Percentiles rank a stretch among this genome's conserved stretches.
These are phyloP conservation scores for Colletotrichum australisinense DNA, from an alignment of 2,329 filamentous ascomycete genomes.

Conservation along the genomic window DNA sequence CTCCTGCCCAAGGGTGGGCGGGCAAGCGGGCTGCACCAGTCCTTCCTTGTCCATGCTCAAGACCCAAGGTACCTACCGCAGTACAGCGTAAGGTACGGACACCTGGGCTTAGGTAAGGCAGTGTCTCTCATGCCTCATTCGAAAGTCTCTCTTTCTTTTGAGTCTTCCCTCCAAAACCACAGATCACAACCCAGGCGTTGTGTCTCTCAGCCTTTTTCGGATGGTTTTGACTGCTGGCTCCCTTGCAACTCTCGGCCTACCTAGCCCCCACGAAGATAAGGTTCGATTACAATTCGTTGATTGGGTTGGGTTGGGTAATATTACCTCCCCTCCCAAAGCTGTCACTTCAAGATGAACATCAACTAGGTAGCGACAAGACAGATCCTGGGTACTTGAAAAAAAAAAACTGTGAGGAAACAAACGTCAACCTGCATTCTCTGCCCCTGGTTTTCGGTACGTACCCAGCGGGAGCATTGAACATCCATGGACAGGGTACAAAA, in stretches of 20 bases:
- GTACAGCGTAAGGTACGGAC: too few species aligned
- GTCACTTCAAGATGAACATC: background rate
- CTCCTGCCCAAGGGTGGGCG: conserved; percentile 22
- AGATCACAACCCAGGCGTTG: background rate
- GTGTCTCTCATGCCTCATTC: background rate
- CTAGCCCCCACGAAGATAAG: background rate
- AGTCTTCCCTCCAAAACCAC: background rate
- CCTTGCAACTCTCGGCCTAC: background rate
- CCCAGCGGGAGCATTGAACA: background rate
- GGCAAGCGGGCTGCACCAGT: conserved; percentile 30
- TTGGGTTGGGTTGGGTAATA: conserved; percentile 1
- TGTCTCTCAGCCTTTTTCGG: background rate
- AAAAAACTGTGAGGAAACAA: conserved; percentile 25
- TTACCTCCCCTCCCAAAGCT: background rate
- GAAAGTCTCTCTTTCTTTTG: background rate
- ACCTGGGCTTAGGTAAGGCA: background rate
- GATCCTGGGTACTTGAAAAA: background rate
- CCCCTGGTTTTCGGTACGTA: background rate
- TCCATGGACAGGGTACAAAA: background rate
- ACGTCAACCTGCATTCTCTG: conserved; percentile 10
- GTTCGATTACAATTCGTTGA: background rate
- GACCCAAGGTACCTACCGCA: background rate
- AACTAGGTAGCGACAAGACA: background rate
- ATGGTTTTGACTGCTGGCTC: background rate
- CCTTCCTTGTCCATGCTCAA: conserved; percentile 20